Evolutionary conservation across 1,284 basidiomycete species (phyloP).

Genomic region (Porphyrellus sp.): DNA sequence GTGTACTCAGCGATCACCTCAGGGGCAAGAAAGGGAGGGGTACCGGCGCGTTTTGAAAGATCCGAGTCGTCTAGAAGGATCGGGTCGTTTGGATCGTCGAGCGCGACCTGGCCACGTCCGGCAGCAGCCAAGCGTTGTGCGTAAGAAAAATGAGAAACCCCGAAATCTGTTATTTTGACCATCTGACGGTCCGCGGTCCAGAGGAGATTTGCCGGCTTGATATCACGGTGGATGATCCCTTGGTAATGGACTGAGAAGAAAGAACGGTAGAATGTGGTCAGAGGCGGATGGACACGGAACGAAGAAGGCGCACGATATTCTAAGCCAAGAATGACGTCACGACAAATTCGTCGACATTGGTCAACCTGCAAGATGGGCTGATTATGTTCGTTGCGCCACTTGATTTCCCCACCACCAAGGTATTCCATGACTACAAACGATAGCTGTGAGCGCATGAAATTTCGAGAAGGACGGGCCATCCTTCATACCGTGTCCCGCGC

Average conservation of each 20-base stretch:
- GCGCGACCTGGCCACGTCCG: slow-evolving; percentile 40
- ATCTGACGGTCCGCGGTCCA: slow-evolving; percentile 78
- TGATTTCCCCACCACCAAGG: slow-evolving; percentile 90
- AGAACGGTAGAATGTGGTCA: slow-evolving; percentile 6
- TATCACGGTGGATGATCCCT: slow-evolving; percentile 98
- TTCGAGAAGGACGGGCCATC: slow-evolving; percentile 13
- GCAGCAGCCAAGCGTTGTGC: slow-evolving; percentile 68
- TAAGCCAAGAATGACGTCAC: slow-evolving; percentile 90
- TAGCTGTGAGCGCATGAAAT: slow-evolving; percentile 19
- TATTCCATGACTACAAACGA: slow-evolving; percentile 83
- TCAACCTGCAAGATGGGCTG: slow-evolving; percentile 79
- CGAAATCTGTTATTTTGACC: slow-evolving; percentile 98
- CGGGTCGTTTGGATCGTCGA: slow-evolving; percentile 48
- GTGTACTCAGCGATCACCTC: slow-evolving; percentile 79
- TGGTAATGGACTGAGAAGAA: slow-evolving; percentile 79
- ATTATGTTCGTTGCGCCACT: slow-evolving; percentile 69
- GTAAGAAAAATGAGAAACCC: slow-evolving; percentile 93
- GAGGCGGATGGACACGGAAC: slow-evolving; percentile 5
- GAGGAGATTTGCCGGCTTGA: slow-evolving; percentile 97
- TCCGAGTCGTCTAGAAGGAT: slow-evolving; percentile 83
- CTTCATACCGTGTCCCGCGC: slow-evolving; percentile 34
- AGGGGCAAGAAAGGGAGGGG: slow-evolving; percentile 96
- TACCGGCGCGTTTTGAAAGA: slow-evolving; percentile 91
- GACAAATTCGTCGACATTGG: slow-evolving; percentile 83
- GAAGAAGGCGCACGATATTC: slow-evolving; percentile 74